Conservation (phyloP, 257 asterid genomes). For the Perilla frutescens region DNA sequence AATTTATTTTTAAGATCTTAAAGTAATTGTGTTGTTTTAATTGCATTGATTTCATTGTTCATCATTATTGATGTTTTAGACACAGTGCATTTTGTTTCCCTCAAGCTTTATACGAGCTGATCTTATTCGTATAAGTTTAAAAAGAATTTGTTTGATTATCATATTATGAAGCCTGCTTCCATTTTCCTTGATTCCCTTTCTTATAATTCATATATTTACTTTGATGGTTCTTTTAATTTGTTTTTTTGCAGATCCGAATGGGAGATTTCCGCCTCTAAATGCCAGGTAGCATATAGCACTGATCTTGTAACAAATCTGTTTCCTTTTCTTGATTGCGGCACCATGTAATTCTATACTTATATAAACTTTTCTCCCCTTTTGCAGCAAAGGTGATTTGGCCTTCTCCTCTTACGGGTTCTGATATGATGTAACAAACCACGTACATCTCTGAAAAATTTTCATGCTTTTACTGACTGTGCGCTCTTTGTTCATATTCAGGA, state of each 20-base stretch:
- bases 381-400: slow-evolving; percentile 73
- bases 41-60: neutral
- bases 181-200: slow-evolving; percentile 21
- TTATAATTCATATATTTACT: neutral
- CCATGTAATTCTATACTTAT: slow-evolving; percentile 11
- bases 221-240: slow-evolving; percentile 25
- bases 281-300: slow-evolving; percentile 49
- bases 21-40: neutral
- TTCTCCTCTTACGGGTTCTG: slow-evolving; percentile 47
- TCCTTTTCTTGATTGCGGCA: slow-evolving; percentile 7
- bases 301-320: slow-evolving; percentile 19
- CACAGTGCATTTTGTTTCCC: neutral
- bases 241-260: slow-evolving; percentile 58
- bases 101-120: neutral
- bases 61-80: neutral
- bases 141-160: slow-evolving; percentile 7
- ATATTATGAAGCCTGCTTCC: neutral
- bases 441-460: slow-evolving; percentile 16
- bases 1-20: neutral
- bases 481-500: slow-evolving; percentile 54
- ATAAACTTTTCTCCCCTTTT: slow-evolving; percentile 32
- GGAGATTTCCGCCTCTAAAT: slow-evolving; percentile 55
- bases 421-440: slow-evolving; percentile 34
- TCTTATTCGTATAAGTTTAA: slow-evolving; percentile 2
- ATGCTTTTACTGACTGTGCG: slow-evolving; percentile 35